These are phyloP conservation scores for Streptanthus diversifolius DNA, from an alignment of 345 rosid genomes.

Conservation along the genomic window DNA sequence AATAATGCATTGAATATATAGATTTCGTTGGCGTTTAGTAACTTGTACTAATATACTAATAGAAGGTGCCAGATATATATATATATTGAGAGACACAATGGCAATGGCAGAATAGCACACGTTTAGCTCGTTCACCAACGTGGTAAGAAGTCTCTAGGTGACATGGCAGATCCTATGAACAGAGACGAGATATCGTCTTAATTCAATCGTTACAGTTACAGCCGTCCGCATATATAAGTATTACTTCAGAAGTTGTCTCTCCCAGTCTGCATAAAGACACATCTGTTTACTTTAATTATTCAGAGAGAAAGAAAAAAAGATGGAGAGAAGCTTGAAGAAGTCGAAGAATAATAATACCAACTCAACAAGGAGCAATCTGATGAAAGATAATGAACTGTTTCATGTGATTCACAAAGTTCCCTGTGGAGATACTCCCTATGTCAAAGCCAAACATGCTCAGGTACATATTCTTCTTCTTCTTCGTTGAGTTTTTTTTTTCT, in stretches of 20 bases:
- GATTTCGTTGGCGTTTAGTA: neutral
- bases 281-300: neutral
- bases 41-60: neutral
- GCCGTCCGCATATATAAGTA: constrained; percentile 11
- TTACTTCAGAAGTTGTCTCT: constrained; percentile 7
- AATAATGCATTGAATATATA: neutral
- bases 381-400: constrained; percentile 39
- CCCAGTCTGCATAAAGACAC: constrained; percentile 20
- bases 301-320: neutral
- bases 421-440: constrained; percentile 81
- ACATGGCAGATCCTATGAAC: constrained; percentile 18
- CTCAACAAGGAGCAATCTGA: constrained; percentile 13
- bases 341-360: constrained; percentile 8
- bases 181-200: neutral
- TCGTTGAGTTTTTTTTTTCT: neutral
- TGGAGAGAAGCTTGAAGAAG: constrained; percentile 35
- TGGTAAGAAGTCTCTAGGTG: constrained; percentile 19
- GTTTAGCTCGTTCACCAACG: constrained; percentile 25
- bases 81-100: neutral
- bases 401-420: constrained; percentile 82
- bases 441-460: constrained; percentile 87
- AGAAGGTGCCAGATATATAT: neutral
- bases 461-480: constrained; percentile 28
- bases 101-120: constrained; percentile 14
- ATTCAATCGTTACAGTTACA: constrained; percentile 14